phyloP scores from a whole-genome alignment of 140 eudicot genomes.

The Bidens hawaiensis region DNA sequence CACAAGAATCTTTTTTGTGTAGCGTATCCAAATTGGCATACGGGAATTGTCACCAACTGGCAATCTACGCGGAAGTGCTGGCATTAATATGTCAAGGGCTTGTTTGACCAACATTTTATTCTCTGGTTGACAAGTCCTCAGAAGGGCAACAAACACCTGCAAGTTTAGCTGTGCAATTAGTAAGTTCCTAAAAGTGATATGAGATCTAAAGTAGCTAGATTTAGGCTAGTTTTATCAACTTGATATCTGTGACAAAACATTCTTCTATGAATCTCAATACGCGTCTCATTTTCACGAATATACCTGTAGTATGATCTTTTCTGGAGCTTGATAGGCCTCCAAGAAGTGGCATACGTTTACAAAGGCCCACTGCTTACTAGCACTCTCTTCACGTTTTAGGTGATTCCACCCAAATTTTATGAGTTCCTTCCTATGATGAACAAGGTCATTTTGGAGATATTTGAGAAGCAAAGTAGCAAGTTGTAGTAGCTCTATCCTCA shows the following conservation, averaged over 20 bases:
- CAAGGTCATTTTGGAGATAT: conserved; percentile 94
- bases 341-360: conserved; percentile 98
- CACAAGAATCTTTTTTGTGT: conserved; percentile 95
- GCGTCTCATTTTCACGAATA: neutral
- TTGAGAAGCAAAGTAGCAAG: conserved; percentile 97
- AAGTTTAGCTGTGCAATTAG: conserved; percentile 18
- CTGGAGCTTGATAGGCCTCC: conserved; percentile 99
- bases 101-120: conserved; percentile 99
- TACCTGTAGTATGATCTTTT: conserved; percentile 98
- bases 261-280: neutral
- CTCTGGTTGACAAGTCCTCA: conserved; percentile 97
- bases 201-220: conserved; percentile 8
- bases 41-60: conserved; percentile 94
- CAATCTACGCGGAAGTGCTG: conserved; percentile 93
- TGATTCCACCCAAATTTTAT: conserved; percentile 99
- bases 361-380: conserved; percentile 99
- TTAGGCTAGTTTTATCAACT: neutral
- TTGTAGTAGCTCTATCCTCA: conserved; percentile 97
- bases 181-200: conserved; percentile 4
- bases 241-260: neutral
- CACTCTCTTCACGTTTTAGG: conserved; percentile 99
- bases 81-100: conserved; percentile 99
- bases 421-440: conserved; percentile 91
- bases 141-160: conserved; percentile 97
- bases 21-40: conserved; percentile 99